Base-by-base conservation (phyloP, 768 basidiomycete species). In the Lactarius deliciosus region DNA sequence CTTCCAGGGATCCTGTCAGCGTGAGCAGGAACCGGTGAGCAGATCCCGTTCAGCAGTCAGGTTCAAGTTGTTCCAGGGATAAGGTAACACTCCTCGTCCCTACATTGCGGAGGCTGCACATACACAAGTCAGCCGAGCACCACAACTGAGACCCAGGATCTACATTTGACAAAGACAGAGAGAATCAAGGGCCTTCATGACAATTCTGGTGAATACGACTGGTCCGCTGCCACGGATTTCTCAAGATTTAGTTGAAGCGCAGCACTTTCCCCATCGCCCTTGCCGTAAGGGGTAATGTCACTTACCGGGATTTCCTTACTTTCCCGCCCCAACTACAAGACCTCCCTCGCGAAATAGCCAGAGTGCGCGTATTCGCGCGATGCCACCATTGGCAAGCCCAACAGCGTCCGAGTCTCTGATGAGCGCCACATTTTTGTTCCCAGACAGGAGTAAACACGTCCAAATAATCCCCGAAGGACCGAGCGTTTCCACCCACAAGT, bases 381-480 rank as follows among this genome's bases (percentile, higher is more conserved):
- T 50, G 47, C 47, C 45, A 50, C n/a, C 36, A 38, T 5, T 11
- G 11, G 9, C n/a, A 3, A 25, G 22, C 11, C 22, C n/a, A 25
- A n/a, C 22, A 25, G 8, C 47, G n/a, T 1, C 47, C 16, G 16
- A 41, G 47, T 50, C 47, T 13, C 18, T 15, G 47, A 13, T 50
- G 11, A 50, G 22, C 47, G 47, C 47, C 47, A 50, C 47, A 50
- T 5, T 53, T 53, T 53, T 53, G 50, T 53, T 53, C 50, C 50
- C 50, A 53, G 50, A 53, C 15, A 53, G 47, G 47, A 25, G 50
- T 53, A 66, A 66, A 66, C 40, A 66, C 3, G 22, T 30, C 38
- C 65, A 66, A 66, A 66, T 34, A 41, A 22, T 13, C 45, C 38
- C 25, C 43, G 64, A 34, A 53, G 57, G 25, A 13, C 25, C 36